These are phyloP conservation scores for Macroventuria anomochaeta DNA, from an alignment of 2,329 filamentous ascomycete species.

Conservation along the genomic window DNA sequence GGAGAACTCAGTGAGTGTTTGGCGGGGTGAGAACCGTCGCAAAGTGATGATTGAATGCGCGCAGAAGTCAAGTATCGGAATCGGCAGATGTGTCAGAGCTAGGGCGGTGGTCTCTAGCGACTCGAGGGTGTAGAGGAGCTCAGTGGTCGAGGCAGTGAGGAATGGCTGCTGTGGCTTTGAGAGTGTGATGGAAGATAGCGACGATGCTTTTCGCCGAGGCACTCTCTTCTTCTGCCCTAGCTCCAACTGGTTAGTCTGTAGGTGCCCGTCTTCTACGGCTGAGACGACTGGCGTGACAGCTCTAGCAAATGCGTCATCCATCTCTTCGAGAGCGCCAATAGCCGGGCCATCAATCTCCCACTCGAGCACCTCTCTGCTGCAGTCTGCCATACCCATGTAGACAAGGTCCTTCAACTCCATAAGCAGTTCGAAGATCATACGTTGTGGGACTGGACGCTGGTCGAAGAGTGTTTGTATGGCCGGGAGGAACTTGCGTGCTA, in stretches of 20 bases:
- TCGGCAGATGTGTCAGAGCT: conserved; percentile 33
- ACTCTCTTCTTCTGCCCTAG: conserved; percentile 20
- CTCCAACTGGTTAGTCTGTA: conserved; percentile 2
- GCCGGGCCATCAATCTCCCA: conserved; percentile 36
- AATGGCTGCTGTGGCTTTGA: conserved; percentile 26
- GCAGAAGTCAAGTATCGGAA: conserved; percentile 39
- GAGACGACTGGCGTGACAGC: conserved; percentile 28
- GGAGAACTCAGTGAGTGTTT: conserved; percentile 31
- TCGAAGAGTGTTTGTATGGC: conserved; percentile 42
- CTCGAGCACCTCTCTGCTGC: conserved; percentile 36
- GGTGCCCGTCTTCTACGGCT: background rate
- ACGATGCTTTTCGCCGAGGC: conserved; percentile 32
- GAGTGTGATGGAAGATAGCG: conserved; percentile 10
- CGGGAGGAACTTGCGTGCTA: conserved; percentile 42
- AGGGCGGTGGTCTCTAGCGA: conserved; percentile 43
- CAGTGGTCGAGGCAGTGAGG: conserved; percentile 25
- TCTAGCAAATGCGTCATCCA: conserved; percentile 37
- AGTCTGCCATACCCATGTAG: conserved; percentile 36
- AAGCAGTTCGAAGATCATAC: conserved; percentile 45
- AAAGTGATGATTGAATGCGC: conserved; percentile 42
- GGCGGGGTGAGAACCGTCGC: conserved; percentile 36
- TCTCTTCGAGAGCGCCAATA: conserved; percentile 37
- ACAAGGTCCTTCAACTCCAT: conserved; percentile 46
- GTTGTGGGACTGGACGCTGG: conserved; percentile 38
- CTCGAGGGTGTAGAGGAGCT: conserved; percentile 42